phyloP scores from a whole-genome alignment of 257 asterid genomes.

The Solanum virginianum region DNA sequence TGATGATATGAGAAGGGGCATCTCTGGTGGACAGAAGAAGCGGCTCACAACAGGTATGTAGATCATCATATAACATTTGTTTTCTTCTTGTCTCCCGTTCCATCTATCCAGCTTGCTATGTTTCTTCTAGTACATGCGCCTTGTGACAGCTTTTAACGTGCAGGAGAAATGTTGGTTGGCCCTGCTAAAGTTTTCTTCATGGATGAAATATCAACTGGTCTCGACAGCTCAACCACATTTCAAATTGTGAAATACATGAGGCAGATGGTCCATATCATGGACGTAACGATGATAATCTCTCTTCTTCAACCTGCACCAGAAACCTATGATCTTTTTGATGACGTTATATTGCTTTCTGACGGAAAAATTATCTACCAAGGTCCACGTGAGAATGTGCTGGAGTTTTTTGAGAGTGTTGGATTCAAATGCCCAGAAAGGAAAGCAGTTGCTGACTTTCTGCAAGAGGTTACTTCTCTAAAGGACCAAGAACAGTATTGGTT shows the following conservation, averaged over 20 bases:
- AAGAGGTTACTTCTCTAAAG: conserved; percentile 83
- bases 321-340: conserved; percentile 83
- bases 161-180: conserved; percentile 96
- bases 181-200: conserved; percentile 92
- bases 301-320: conserved; percentile 98
- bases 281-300: conserved; percentile 80
- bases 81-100: not conserved
- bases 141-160: not conserved
- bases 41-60: conserved; percentile 78
- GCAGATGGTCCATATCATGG: conserved; percentile 92
- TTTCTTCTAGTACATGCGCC: not conserved
- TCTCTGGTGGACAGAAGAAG: conserved; percentile 96
- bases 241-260: conserved; percentile 78
- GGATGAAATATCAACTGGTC: conserved; percentile 99
- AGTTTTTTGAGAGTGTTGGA: conserved; percentile 74
- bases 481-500: conserved; percentile 94
- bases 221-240: conserved; percentile 87
- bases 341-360: conserved; percentile 71
- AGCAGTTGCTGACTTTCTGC: conserved; percentile 89
- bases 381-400: conserved; percentile 72
- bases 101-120: not conserved
- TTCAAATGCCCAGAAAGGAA: conserved; percentile 91
- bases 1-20: conserved; percentile 86
- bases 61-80: not conserved
- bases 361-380: conserved; percentile 82